A percentile compares a stretch with the other conserved stretches of the same genome.
Conservation (phyloP, 768 basidiomycete species). For the Pluteus cervinus region DNA sequence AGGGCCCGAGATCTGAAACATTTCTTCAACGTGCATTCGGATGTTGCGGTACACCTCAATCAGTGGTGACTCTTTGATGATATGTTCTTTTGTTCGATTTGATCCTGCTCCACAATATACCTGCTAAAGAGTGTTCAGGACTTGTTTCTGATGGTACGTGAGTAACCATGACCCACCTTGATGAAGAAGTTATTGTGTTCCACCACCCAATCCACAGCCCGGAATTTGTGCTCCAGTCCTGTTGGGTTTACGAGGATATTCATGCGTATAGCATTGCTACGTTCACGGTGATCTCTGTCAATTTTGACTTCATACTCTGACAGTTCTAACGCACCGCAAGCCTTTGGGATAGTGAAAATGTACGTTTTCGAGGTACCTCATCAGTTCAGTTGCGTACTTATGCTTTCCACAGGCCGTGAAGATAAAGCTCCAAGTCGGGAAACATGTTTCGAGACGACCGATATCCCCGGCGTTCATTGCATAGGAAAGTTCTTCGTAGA, state of each 20-base stretch:
- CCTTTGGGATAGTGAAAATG: constrained; percentile 17
- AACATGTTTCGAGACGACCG: constrained; percentile 17
- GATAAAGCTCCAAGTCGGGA: constrained; percentile 19
- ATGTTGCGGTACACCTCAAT: constrained; percentile 26
- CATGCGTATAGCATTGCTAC: constrained; percentile 19
- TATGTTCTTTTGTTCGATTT: constrained; percentile 23
- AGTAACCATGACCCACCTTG: constrained; percentile 24
- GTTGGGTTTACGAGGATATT: constrained; percentile 32
- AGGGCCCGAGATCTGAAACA: too few species aligned
- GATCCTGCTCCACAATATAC: constrained; percentile 28
- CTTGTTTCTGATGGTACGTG: too few species aligned
- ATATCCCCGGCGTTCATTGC: constrained; percentile 28
- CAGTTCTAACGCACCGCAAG: constrained; percentile 9
- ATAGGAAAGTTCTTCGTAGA: constrained; percentile 33
- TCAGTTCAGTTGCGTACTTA: constrained; percentile 25
- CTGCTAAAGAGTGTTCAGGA: constrained; percentile 11
- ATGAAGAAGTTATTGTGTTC: constrained; percentile 38
- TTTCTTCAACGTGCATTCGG: constrained; percentile 16
- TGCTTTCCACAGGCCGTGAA: constrained; percentile 26
- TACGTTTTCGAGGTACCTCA: constrained; percentile 19
- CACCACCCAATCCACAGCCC: constrained; percentile 31
- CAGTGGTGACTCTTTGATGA: constrained; percentile 27
- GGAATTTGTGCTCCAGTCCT: constrained; percentile 21
- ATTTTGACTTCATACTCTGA: too few species aligned
- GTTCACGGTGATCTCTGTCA: too few species aligned